Conservation (phyloP, 495 filamentous ascomycete genomes). For the Penicillium verhagenii region DNA sequence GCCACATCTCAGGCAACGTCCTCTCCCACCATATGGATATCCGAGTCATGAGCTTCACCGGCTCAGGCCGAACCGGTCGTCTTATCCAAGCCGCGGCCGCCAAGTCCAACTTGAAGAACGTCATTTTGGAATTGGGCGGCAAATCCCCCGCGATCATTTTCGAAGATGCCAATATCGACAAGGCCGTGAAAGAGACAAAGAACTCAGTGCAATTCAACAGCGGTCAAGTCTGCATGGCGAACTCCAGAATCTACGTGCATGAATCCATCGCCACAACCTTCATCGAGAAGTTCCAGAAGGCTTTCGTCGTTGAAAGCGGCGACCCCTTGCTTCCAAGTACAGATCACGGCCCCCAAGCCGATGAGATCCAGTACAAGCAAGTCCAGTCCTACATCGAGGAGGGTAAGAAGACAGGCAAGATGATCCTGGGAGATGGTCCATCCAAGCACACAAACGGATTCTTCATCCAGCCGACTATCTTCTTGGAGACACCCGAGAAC, state of each 20-base stretch:
- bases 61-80: constrained; percentile 17
- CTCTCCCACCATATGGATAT: constrained; percentile 73
- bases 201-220: constrained; percentile 41
- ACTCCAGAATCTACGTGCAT: constrained; percentile 51
- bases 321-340: constrained; percentile 76
- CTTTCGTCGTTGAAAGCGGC: constrained; percentile 53
- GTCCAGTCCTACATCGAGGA: constrained; percentile 85
- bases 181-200: constrained; percentile 72
- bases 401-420: constrained; percentile 66
- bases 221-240: constrained; percentile 53
- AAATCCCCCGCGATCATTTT: constrained; percentile 41
- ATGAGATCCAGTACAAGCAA: constrained; percentile 77
- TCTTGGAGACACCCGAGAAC: constrained; percentile 34
- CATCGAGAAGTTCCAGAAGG: constrained; percentile 74
- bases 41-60: constrained; percentile 58
- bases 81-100: constrained; percentile 26
- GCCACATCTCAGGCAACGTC: constrained; percentile 68
- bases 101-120: constrained; percentile 46
- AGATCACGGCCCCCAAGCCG: constrained; percentile 89
- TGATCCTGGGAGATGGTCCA: constrained; percentile 10
- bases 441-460: constrained; percentile 30
- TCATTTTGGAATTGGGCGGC: constrained; percentile 39
- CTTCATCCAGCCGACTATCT: constrained; percentile 48
- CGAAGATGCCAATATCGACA: constrained; percentile 67
- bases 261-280: constrained; percentile 78